Evolutionary conservation across 176 grass and related monocot genomes (phyloP), one percentile per base, ranked within the genome.

Genomic region (Triticum aestivum): DNA sequence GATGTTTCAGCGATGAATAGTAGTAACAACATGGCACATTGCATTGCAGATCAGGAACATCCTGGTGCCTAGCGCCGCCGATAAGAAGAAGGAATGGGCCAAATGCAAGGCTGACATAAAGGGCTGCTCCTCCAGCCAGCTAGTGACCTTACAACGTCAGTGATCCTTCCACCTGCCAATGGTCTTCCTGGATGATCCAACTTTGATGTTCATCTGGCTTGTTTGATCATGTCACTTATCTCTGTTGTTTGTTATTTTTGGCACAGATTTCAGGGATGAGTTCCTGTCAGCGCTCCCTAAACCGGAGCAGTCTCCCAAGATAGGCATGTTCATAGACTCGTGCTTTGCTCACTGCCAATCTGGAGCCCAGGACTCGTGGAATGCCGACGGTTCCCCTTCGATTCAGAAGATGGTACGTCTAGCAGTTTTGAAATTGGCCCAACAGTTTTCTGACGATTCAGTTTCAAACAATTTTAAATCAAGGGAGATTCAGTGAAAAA

Each of bases 331-430:
- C 82, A 90, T 98, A 65, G 88, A 92, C 84, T 98, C 96, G 47
- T 98, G 96, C 66, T 81, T 91, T 67, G 83, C 93, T 44, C 96
- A 98, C 59, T 98, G 96, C 79, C 93, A 94, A 80, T 96, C 96
- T 7, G 96, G 94, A 62, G 77, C 88, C 8, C 83, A 88, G 56
- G 79, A 89, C 82, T 94, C 92, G 56, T 98, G 96, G 96, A 63
- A 81, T 26, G 80, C 79, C 2, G 86, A 75, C 77, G 87, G 54
- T 82, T 89, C 95, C 67, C 90, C 93, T 73, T 72, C 79, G 17
- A 69, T 98, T 82, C 69, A 92, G 34, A 96, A 92, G 39, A 98
- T 62, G 21, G 96, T 98, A 85, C 85, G 88, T 14, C 59, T 56
- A 58, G 18, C 5, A 8, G 30, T 41, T 54, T 41, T n/a, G 52